phyloP scores from a whole-genome alignment of 768 basidiomycete genomes.

The Pluteus cervinus region DNA sequence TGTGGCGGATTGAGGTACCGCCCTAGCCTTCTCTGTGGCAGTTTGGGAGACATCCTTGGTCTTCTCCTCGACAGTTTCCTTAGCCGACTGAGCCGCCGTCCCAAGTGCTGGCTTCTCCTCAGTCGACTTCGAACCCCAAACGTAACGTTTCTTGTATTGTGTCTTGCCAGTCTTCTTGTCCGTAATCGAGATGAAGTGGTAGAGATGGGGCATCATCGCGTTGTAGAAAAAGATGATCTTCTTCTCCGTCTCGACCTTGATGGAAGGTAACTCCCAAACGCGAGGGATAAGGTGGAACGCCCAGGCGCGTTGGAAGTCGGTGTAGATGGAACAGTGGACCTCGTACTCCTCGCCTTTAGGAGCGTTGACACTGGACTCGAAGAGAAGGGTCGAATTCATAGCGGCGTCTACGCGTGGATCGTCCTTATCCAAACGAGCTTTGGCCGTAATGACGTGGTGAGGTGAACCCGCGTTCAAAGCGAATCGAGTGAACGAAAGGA shows the following conservation, averaged over 20 bases:
- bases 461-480: slow-evolving; percentile 19
- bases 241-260: slow-evolving; percentile 35
- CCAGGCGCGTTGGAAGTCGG: slow-evolving; percentile 19
- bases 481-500: slow-evolving; percentile 9
- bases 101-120: no score
- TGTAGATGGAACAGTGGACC: slow-evolving; percentile 20
- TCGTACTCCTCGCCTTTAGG: slow-evolving; percentile 11
- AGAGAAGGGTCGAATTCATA: slow-evolving; percentile 35
- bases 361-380: slow-evolving; percentile 21
- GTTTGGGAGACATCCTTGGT: background rate
- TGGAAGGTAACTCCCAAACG: slow-evolving; percentile 26
- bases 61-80: background rate
- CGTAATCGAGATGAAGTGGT: slow-evolving; percentile 42
- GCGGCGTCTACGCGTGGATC: slow-evolving; percentile 34
- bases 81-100: background rate
- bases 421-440: slow-evolving; percentile 30
- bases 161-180: slow-evolving; percentile 21
- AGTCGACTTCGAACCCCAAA: background rate
- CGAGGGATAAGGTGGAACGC: slow-evolving; percentile 36
- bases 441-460: slow-evolving; percentile 15
- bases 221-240: slow-evolving; percentile 39
- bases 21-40: background rate
- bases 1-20: background rate
- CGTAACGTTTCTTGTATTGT: slow-evolving; percentile 37
- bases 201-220: slow-evolving; percentile 38